Evolutionary conservation across 2,329 filamentous ascomycete species (phyloP).

Genomic region (Zalaria sp.): DNA sequence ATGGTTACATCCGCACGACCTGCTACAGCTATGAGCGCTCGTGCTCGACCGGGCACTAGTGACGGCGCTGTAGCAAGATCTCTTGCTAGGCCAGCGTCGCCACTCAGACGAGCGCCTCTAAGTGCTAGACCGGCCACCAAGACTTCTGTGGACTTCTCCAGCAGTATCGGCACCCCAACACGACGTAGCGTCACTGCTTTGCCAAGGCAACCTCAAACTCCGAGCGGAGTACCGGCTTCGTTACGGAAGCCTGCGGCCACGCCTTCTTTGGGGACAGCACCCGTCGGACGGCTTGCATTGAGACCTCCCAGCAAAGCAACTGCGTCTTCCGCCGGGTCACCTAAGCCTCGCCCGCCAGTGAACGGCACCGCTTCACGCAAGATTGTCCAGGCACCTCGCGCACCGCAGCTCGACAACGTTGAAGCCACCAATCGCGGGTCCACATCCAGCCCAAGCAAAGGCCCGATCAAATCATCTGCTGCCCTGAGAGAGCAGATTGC

Average conservation of each 20-base stretch:
- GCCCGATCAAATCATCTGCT: constrained; percentile 43
- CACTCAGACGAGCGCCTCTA: constrained; percentile 18
- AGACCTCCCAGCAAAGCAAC: too few species aligned
- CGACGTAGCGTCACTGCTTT: not conserved
- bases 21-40: constrained; percentile 42
- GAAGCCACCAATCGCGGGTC: too few species aligned
- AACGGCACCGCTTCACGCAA: too few species aligned
- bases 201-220: not conserved
- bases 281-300: too few species aligned
- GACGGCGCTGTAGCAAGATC: constrained; percentile 21
- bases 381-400: too few species aligned
- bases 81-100: constrained; percentile 16
- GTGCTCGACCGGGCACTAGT: constrained; percentile 34
- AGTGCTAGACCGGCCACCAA: constrained; percentile 16
- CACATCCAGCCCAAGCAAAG: too few species aligned
- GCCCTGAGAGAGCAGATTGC: constrained; percentile 83
- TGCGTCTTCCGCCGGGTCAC: too few species aligned
- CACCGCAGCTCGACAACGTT: too few species aligned
- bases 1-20: constrained; percentile 50
- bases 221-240: constrained; percentile 6
- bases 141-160: not conserved
- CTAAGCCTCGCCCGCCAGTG: too few species aligned
- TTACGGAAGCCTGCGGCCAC: constrained; percentile 26
- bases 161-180: not conserved
- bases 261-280: too few species aligned